Percentiles rank a stretch among this genome's conserved stretches.
phyloP scores from a whole-genome alignment of 768 basidiomycete genomes.

The Hypholoma sublateritium region DNA sequence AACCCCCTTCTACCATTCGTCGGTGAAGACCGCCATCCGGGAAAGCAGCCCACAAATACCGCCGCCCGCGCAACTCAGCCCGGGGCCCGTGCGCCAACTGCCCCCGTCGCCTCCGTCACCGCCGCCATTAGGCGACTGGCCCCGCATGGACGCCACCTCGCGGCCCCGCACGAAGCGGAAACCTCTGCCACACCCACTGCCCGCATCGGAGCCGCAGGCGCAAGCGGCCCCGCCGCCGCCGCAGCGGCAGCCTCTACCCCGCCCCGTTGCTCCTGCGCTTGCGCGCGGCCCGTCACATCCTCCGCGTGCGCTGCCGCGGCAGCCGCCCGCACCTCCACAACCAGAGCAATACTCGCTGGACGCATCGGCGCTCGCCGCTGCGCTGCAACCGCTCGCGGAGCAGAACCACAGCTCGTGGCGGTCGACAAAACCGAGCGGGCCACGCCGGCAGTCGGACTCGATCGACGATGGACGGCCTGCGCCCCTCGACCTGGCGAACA shows the following conservation, averaged over 20 bases:
- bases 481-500: conserved; percentile 25
- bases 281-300: background rate
- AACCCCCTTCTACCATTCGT: conserved; percentile 27
- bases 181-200: conserved; percentile 11
- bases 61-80: conserved; percentile 14
- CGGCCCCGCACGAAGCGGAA: conserved; percentile 32
- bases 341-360: conserved; percentile 10
- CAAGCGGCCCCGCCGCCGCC: conserved; percentile 3
- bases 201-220: conserved; percentile 1
- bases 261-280: background rate
- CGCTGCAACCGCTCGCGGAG: conserved; percentile 14
- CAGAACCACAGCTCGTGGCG: conserved; percentile 11
- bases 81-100: background rate
- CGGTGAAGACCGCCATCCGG: conserved; percentile 21
- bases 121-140: conserved; percentile 56
- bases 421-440: conserved; percentile 32
- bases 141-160: conserved; percentile 40
- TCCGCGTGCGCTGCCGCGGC: background rate
- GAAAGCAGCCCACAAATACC: conserved; percentile 14
- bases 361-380: conserved; percentile 16
- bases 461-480: conserved; percentile 25
- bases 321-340: conserved; percentile 1
- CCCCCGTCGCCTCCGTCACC: conserved; percentile 30
- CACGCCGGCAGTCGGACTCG: conserved; percentile 28
- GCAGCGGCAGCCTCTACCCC: background rate